Percentiles rank a stretch among this genome's conserved stretches.
Evolutionary conservation across 208 protist genomes (phyloP).

Genomic region (Crithidia thermophila): DNA sequence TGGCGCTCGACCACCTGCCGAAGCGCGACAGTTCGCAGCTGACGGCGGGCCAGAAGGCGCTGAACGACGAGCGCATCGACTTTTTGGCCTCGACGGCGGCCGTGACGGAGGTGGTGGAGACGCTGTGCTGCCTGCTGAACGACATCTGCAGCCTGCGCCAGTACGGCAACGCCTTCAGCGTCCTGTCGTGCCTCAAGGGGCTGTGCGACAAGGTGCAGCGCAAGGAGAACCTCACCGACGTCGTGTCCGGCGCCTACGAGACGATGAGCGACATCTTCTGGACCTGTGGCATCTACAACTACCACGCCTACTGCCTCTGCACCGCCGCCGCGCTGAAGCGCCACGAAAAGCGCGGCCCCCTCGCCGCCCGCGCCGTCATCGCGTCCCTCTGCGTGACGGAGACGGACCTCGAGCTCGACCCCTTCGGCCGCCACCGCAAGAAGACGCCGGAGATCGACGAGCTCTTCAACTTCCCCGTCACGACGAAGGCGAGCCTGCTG

Average conservation of each 20-base stretch:
- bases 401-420: conserved; percentile 47
- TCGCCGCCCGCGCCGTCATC: conserved; percentile 63
- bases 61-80: conserved; percentile 49
- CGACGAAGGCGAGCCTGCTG: conserved; percentile 38
- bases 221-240: conserved; percentile 26
- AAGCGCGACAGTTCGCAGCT: conserved; percentile 22
- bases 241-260: conserved; percentile 50
- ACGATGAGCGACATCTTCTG: conserved; percentile 73
- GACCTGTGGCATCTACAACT: conserved; percentile 61
- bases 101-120: conserved; percentile 45
- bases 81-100: conserved; percentile 52
- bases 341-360: conserved; percentile 27
- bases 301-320: conserved; percentile 75
- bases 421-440: conserved; percentile 50
- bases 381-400: conserved; percentile 67
- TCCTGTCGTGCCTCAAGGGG: conserved; percentile 62
- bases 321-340: conserved; percentile 47
- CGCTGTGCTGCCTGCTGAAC: conserved; percentile 62
- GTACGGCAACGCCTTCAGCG: conserved; percentile 55
- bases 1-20: conserved; percentile 45
- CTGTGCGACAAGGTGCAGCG: conserved; percentile 54
- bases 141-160: conserved; percentile 44
- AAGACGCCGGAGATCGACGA: conserved; percentile 55
- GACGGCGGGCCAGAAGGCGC: conserved; percentile 31
- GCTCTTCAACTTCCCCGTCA: conserved; percentile 52